Evolutionary conservation across 2,329 filamentous ascomycete species (phyloP).

Genomic region (Aureobasidium uvarum): DNA sequence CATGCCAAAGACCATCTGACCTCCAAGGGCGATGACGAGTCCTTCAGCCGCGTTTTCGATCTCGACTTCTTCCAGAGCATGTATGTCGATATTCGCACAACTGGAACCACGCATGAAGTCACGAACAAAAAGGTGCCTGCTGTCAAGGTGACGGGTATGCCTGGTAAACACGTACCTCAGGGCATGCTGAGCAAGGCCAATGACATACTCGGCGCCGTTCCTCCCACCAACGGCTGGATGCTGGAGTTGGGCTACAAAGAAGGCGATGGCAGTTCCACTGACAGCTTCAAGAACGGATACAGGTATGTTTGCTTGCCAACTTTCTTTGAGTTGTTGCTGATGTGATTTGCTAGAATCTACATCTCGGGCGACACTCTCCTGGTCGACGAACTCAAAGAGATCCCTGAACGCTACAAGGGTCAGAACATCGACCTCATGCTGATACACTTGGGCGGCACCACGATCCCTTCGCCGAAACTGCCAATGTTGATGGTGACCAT

Average conservation of each 20-base stretch:
- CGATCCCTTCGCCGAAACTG: slow-evolving; percentile 58
- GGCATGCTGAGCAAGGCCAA: slow-evolving; percentile 48
- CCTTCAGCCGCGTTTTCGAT: slow-evolving; percentile 55
- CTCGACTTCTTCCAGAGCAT: slow-evolving; percentile 58
- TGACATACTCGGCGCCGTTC: slow-evolving; percentile 53
- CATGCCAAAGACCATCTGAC: slow-evolving; percentile 57
- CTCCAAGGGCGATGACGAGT: slow-evolving; percentile 46
- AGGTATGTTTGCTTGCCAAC: slow-evolving; percentile 32
- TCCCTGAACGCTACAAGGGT: slow-evolving; percentile 55
- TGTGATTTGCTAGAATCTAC: slow-evolving; percentile 51
- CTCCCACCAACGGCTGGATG: slow-evolving; percentile 67
- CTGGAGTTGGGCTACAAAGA: slow-evolving; percentile 57
- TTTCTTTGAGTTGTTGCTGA: not conserved
- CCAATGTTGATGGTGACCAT: slow-evolving; percentile 67
- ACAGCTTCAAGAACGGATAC: slow-evolving; percentile 50
- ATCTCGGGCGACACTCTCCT: slow-evolving; percentile 66
- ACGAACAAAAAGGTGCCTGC: slow-evolving; percentile 39
- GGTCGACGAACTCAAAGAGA: slow-evolving; percentile 61
- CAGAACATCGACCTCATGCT: slow-evolving; percentile 65
- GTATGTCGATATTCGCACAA: slow-evolving; percentile 45
- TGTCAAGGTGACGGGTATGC: slow-evolving; percentile 61
- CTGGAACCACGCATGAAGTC: slow-evolving; percentile 10
- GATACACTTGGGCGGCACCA: slow-evolving; percentile 64
- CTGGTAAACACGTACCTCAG: slow-evolving; percentile 61
- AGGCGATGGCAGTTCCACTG: slow-evolving; percentile 26